phyloP scores from a whole-genome alignment of 139 green algal species.

The Asterochloris sp. region DNA sequence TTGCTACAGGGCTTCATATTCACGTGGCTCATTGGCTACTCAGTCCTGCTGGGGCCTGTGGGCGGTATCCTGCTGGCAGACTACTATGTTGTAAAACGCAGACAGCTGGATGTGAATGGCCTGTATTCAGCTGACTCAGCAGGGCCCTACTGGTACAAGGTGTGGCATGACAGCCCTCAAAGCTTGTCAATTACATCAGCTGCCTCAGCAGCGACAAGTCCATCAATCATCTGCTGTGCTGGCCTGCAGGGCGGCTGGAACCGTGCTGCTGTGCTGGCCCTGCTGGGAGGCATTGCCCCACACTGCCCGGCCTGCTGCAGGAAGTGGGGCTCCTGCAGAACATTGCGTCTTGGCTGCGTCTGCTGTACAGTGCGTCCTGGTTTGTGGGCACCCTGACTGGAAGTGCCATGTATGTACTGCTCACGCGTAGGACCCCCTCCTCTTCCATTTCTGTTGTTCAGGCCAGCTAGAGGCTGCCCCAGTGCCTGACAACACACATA shows the following conservation, averaged over 20 bases:
- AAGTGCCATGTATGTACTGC: conserved; percentile 33
- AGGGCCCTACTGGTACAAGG: conserved; percentile 59
- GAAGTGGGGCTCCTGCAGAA: conserved; percentile 27
- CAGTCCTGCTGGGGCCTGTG: conserved; percentile 57
- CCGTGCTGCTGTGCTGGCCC: conserved; percentile 28
- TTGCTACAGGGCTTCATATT: conserved; percentile 58
- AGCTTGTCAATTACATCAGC: neutral
- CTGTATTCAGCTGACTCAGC: conserved; percentile 39
- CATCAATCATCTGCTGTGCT: neutral
- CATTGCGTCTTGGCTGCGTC: conserved; percentile 21
- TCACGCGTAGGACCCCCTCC: conserved; percentile 20
- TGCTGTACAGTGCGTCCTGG: conserved; percentile 61
- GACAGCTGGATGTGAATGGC: conserved; percentile 53
- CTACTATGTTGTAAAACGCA: conserved; percentile 60
- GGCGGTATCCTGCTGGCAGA: conserved; percentile 57
- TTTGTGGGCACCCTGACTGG: conserved; percentile 61
- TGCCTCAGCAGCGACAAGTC: neutral
- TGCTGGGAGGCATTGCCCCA: conserved; percentile 44
- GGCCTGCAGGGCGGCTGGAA: conserved; percentile 47
- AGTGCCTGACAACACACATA: too few species aligned
- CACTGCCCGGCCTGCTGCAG: conserved; percentile 55
- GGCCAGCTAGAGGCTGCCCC: too few species aligned
- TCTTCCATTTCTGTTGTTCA: too few species aligned
- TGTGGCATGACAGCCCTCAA: neutral
- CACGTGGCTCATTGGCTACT: conserved; percentile 75